Conservation (phyloP, 768 basidiomycete species). For the Leccinellum luteum region DNA sequence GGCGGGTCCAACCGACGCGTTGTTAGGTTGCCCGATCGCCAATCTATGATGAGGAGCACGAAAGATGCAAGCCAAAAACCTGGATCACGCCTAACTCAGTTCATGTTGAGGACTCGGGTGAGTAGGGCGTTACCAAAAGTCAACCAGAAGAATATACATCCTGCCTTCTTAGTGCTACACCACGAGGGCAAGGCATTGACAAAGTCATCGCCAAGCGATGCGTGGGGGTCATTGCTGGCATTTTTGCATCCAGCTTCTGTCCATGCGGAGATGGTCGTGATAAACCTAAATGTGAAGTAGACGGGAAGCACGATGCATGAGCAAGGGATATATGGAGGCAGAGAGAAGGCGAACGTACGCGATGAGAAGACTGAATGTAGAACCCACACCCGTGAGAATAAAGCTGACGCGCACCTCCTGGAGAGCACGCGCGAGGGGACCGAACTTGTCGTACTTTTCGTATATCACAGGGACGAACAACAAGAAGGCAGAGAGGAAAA, state of each 20-base stretch:
- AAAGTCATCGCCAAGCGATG: constrained; percentile 63
- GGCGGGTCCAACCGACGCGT: constrained; percentile 65
- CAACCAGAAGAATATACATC: constrained; percentile 86
- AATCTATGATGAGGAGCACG: constrained; percentile 64
- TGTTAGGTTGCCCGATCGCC: constrained; percentile 64
- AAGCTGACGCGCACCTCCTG: constrained; percentile 81
- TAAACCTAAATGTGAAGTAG: constrained; percentile 48
- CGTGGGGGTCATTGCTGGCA: constrained; percentile 76
- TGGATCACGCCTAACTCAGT: constrained; percentile 28
- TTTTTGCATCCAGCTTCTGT: constrained; percentile 90
- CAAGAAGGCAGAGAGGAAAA: constrained; percentile 73
- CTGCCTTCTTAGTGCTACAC: constrained; percentile 93
- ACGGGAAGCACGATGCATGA: constrained; percentile 13
- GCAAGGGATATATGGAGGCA: not conserved
- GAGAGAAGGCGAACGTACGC: constrained; percentile 52
- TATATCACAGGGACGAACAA: constrained; percentile 75
- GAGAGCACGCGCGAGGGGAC: constrained; percentile 73
- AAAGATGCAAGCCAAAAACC: constrained; percentile 77
- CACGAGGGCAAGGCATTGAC: constrained; percentile 68
- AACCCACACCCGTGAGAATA: constrained; percentile 74
- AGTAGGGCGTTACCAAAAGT: constrained; percentile 53
- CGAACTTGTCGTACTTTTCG: constrained; percentile 82
- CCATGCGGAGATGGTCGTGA: constrained; percentile 81
- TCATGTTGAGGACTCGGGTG: not conserved
- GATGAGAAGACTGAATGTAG: constrained; percentile 65